A percentile compares a stretch with the other conserved stretches of the same genome.
These are phyloP conservation scores for Lojkania enalia DNA, from an alignment of 2,329 filamentous ascomycete genomes.

Conservation along the genomic window DNA sequence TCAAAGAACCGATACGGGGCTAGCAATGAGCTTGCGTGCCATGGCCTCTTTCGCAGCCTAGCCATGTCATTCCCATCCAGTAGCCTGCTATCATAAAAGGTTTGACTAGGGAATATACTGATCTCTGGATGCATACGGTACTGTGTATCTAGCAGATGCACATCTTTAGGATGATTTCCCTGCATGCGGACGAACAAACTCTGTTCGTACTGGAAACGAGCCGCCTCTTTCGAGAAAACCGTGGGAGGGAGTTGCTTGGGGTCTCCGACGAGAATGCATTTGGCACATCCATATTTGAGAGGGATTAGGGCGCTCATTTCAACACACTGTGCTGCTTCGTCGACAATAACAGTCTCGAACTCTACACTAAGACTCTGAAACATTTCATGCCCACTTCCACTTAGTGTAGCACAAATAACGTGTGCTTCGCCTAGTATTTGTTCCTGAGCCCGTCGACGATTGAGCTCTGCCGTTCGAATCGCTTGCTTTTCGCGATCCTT, in stretches of 20 bases:
- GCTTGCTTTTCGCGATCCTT: slow-evolving; percentile 84
- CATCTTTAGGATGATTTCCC: slow-evolving; percentile 80
- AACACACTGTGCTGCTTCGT: slow-evolving; percentile 97
- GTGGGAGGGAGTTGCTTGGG: slow-evolving; percentile 96
- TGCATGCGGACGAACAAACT: slow-evolving; percentile 99
- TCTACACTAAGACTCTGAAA: slow-evolving; percentile 93
- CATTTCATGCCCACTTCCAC: slow-evolving; percentile 95
- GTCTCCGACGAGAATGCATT: slow-evolving; percentile 96
- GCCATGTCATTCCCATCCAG: slow-evolving; percentile 86
- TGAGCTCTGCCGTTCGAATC: slow-evolving; percentile 82
- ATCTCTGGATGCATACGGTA: slow-evolving; percentile 99
- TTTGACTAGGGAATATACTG: slow-evolving; percentile 82
- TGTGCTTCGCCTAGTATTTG: slow-evolving; percentile 88
- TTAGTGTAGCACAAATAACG: slow-evolving; percentile 92
- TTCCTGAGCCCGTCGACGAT: slow-evolving; percentile 81
- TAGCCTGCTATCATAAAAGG: slow-evolving; percentile 89
- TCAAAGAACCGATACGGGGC: slow-evolving; percentile 98
- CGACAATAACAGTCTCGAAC: slow-evolving; percentile 97
- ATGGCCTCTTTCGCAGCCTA: slow-evolving; percentile 72
- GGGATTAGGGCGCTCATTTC: slow-evolving; percentile 96
- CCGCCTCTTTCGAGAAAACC: slow-evolving; percentile 90
- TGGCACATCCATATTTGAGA: slow-evolving; percentile 94
- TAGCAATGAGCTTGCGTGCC: slow-evolving; percentile 81
- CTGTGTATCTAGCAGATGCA: slow-evolving; percentile 95
- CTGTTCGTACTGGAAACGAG: slow-evolving; percentile 93